These are phyloP conservation scores for Beta vulgaris DNA, from an alignment of 148 eudicot species.

Conservation along the genomic window DNA sequence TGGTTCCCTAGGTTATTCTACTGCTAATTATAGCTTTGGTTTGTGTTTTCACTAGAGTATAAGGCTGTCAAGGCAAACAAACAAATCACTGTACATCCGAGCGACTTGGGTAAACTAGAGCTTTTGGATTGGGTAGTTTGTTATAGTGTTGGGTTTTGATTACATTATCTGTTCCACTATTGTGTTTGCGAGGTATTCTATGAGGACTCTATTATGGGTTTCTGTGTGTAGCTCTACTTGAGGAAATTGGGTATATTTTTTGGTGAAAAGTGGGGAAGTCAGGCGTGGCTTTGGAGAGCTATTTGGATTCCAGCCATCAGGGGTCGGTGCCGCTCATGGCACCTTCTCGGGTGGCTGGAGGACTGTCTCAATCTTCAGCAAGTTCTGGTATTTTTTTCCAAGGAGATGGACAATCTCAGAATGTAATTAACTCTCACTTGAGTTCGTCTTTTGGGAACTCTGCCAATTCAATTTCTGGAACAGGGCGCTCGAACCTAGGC, in stretches of 20 bases:
- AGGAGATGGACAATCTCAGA: constrained; percentile 71
- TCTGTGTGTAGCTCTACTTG: constrained; percentile 29
- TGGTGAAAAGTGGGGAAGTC: constrained; percentile 26
- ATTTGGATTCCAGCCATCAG: constrained; percentile 58
- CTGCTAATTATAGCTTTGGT: constrained; percentile 36
- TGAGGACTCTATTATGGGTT: constrained; percentile 31
- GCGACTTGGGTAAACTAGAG: constrained; percentile 31
- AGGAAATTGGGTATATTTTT: constrained; percentile 17
- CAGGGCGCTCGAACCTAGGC: constrained; percentile 48
- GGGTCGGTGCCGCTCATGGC: constrained; percentile 60
- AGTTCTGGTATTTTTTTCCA: constrained; percentile 88
- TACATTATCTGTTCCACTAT: neutral
- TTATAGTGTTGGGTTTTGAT: constrained; percentile 19
- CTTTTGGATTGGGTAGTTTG: constrained; percentile 32
- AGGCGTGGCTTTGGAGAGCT: constrained; percentile 55
- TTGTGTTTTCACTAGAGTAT: constrained; percentile 31
- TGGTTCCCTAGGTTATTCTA: constrained; percentile 14
- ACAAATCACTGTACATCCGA: constrained; percentile 23
- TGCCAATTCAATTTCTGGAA: constrained; percentile 54
- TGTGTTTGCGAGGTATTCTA: constrained; percentile 15
- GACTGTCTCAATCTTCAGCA: constrained; percentile 71
- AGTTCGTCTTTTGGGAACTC: constrained; percentile 77
- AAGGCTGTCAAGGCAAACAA: constrained; percentile 28
- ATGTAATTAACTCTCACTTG: constrained; percentile 64
- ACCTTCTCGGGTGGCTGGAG: constrained; percentile 76